Base-by-base conservation (phyloP, 139 green algal genomes). In the Chlorella vulgaris region DNA sequence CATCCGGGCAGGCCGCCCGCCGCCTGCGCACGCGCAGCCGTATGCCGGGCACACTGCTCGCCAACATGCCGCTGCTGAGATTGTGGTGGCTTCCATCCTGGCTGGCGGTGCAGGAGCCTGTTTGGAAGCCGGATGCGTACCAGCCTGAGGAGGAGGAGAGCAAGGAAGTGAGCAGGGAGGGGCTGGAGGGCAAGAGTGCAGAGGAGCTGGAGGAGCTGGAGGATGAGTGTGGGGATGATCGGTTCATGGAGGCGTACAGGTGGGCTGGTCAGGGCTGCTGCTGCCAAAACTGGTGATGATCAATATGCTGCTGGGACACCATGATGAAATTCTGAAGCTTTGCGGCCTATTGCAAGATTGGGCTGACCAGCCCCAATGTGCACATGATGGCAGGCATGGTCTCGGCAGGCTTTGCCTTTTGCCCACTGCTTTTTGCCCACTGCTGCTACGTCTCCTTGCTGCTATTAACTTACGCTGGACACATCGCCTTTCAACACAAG, bases 211-310 rank as follows among this genome's bases (percentile, higher is more conserved):
- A 86, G 29, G 89, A 93, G 29, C 42, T 91, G 15, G 93, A 93
- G 74, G 93, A 97, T 40, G 93, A 95, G 0, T 94, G 96, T 78
- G 76, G 78, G 0, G 94, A 98, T 67, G 94, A 98, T 71, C 73
- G 83, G 4, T 90, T 90, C 21, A 55, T 98, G 47, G 92, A 93
- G 43, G 77, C 93, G 61, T 97, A 95, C 82, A 87, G 92, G 92
- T 92, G 75, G 2, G 35, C 22, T 15, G 7, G 1, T 35, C 4
- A 21, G 28, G 19, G n/a, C 22, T 28, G 55, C 55, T 55, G 47
- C 47, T 15, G 10, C 47, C n/a, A n/a, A 58, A 58, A 58, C 47
- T 58, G 47, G 10, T 58, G 47, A 15, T 24, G 10, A 58, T 15
- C 10, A 58, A 24, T 58, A 58, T 58, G 13, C 47, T 58, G 47